Evolutionary conservation across 129 eudicot genomes (phyloP).

Genomic region (Daucus carota): DNA sequence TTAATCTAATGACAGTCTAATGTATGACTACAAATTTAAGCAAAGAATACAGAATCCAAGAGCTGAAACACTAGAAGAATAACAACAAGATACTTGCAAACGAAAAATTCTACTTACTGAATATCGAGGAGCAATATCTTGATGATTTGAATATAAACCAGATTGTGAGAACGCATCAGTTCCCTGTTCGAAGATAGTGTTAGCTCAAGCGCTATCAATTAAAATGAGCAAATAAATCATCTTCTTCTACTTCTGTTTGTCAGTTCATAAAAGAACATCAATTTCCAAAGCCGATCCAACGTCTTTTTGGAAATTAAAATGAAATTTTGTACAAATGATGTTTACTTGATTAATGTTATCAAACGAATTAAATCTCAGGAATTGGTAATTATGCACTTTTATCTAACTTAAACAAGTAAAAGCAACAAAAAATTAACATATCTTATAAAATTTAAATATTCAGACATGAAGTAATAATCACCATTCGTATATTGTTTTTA

Average conservation of each 20-base stretch:
- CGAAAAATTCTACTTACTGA: constrained; percentile 43
- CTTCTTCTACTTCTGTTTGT: background rate
- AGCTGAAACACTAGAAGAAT: background rate
- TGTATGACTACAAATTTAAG: background rate
- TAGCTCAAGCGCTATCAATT: background rate
- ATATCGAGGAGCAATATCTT: constrained; percentile 96
- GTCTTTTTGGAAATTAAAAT: background rate
- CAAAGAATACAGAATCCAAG: background rate
- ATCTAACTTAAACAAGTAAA: background rate
- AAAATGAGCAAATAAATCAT: background rate
- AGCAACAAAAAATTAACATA: background rate
- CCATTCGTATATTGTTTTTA: background rate
- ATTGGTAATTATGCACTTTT: background rate
- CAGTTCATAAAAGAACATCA: background rate
- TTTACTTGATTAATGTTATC: background rate
- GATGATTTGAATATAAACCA: constrained; percentile 93
- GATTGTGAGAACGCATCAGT: constrained; percentile 97
- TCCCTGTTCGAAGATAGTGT: constrained; percentile 44
- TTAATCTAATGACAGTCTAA: background rate
- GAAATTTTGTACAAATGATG: background rate
- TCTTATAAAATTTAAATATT: background rate
- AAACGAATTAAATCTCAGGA: background rate
- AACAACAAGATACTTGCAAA: background rate
- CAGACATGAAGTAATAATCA: background rate
- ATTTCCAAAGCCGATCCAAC: background rate